Evolutionary conservation across 345 rosid genomes (phyloP).

Genomic region (Mangifera indica): DNA sequence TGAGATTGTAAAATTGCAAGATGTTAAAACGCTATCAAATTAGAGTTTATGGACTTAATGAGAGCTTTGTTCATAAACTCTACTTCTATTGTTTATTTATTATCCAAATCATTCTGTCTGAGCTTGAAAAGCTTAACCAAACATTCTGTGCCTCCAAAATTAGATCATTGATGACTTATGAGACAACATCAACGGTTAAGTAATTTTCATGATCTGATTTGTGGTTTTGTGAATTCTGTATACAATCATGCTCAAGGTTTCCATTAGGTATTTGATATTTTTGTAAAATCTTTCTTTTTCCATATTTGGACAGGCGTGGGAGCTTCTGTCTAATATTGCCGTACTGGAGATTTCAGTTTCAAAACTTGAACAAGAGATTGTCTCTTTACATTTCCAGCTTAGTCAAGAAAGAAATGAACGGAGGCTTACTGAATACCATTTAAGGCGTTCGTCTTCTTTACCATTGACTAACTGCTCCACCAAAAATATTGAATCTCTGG

Average conservation of each 20-base stretch:
- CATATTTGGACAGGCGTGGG: conserved; percentile 57
- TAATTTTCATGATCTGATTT: not conserved
- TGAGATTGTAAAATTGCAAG: not conserved
- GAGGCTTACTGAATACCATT: conserved; percentile 72
- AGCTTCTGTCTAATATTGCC: conserved; percentile 61
- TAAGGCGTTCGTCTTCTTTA: conserved; percentile 56
- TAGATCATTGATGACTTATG: not conserved
- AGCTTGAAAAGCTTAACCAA: not conserved
- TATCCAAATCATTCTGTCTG: too few relatives aligned
- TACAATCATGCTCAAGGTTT: conserved; percentile 4
- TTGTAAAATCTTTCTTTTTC: conserved; percentile 13
- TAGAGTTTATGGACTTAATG: not conserved
- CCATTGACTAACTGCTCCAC: conserved; percentile 38
- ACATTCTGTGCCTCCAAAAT: not conserved
- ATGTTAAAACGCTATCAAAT: not conserved
- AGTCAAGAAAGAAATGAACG: conserved; percentile 93
- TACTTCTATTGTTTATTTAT: too few relatives aligned
- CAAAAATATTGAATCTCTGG: conserved; percentile 25
- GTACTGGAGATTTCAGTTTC: conserved; percentile 66
- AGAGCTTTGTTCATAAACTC: not conserved
- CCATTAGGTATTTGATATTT: conserved; percentile 13
- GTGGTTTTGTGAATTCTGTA: conserved; percentile 12
- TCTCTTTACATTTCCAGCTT: conserved; percentile 83
- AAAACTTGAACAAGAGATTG: conserved; percentile 76
- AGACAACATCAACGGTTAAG: not conserved